A percentile compares a stretch with the other conserved stretches of the same genome.
Evolutionary conservation across 148 eudicot genomes (phyloP).

Genomic region (Hydrangea macrophylla): DNA sequence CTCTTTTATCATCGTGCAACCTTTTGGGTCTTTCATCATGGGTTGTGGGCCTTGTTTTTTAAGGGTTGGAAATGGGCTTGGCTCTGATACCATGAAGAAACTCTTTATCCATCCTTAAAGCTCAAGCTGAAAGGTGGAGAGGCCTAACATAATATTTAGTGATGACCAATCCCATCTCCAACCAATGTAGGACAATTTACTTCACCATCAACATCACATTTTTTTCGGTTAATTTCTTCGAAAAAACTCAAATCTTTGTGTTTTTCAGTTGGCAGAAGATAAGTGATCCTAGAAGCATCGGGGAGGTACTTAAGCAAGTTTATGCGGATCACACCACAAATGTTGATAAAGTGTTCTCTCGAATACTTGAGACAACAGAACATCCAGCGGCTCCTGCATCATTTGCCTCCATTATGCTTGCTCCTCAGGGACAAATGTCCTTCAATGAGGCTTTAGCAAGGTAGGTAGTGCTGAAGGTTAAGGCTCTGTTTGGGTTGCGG

Average conservation of each 20-base stretch:
- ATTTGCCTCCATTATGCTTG: constrained; percentile 88
- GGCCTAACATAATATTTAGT: too few species aligned
- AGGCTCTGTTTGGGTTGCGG: too few species aligned
- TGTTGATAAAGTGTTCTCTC: constrained; percentile 74
- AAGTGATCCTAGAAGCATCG: constrained; percentile 82
- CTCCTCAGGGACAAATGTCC: constrained; percentile 69
- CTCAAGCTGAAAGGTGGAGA: too few species aligned
- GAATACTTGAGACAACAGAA: constrained; percentile 66
- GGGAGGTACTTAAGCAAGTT: constrained; percentile 81
- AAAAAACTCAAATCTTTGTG: constrained; percentile 11
- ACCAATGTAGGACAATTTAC: too few species aligned
- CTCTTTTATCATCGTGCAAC: too few species aligned
- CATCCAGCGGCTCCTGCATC: constrained; percentile 98
- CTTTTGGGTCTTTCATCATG: too few species aligned
- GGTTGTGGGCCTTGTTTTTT: too few species aligned
- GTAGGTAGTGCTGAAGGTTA: constrained; percentile 28
- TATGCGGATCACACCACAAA: constrained; percentile 91
- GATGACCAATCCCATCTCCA: too few species aligned
- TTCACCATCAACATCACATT: background rate
- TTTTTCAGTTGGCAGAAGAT: constrained; percentile 81
- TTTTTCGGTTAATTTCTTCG: background rate
- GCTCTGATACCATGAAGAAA: too few species aligned
- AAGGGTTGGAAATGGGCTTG: too few species aligned
- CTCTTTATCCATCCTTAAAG: too few species aligned
- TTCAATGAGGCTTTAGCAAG: constrained; percentile 69